Percentiles rank a stretch among this genome's conserved stretches.
Conservation (phyloP, 345 rosid species). For the Eucalyptus cladocalyx region DNA sequence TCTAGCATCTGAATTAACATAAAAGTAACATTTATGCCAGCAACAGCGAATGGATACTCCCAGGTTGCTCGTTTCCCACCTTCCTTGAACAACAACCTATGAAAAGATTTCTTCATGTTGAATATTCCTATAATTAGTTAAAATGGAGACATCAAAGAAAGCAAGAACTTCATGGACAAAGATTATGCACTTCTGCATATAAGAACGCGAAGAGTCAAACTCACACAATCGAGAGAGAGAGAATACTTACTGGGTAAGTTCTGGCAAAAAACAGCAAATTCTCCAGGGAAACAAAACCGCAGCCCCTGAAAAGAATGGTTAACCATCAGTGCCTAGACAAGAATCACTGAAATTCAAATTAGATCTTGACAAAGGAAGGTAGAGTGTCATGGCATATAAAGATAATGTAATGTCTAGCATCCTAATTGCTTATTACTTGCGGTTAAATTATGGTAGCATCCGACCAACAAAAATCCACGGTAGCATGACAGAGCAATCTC, state of each 20-base stretch:
- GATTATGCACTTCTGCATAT: not conserved
- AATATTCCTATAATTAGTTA: conserved; percentile 33
- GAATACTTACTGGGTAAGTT: conserved; percentile 65
- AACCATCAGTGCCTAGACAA: not conserved
- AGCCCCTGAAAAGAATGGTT: conserved; percentile 44
- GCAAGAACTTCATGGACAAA: not conserved
- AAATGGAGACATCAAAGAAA: not conserved
- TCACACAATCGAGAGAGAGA: not conserved
- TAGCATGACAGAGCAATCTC: not conserved
- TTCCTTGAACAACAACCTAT: conserved; percentile 85
- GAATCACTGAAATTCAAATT: not conserved
- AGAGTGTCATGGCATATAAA: not conserved
- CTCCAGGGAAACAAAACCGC: conserved; percentile 84
- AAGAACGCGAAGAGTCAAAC: not conserved
- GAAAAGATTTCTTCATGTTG: conserved; percentile 88
- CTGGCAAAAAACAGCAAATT: conserved; percentile 80
- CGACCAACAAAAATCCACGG: too few relatives aligned
- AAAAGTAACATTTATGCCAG: conserved; percentile 88
- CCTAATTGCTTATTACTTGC: not conserved
- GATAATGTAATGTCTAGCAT: not conserved
- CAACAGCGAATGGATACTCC: conserved; percentile 99
- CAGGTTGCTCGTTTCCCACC: conserved; percentile 76
- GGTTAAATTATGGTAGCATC: not conserved
- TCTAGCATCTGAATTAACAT: conserved; percentile 97
- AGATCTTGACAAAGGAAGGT: not conserved